Evolutionary conservation across 306 rosid species (phyloP).

Genomic region (Cicer chorassanicum): DNA sequence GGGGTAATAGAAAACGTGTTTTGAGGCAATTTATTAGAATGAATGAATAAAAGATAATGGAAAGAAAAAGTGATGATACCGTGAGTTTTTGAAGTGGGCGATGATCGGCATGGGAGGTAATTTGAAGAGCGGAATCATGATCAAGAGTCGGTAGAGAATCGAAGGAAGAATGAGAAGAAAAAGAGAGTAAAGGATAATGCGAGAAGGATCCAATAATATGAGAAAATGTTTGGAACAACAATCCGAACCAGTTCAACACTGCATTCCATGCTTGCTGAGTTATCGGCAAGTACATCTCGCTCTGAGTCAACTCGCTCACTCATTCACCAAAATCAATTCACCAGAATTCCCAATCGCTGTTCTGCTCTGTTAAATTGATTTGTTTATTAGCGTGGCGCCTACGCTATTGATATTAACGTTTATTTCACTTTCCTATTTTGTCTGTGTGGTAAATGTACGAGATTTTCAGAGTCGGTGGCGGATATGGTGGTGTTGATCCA

Average conservation of each 20-base stretch:
- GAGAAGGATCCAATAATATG: constrained; percentile 74
- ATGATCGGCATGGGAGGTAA: constrained; percentile 45
- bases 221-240: constrained; percentile 77
- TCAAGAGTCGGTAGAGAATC: constrained; percentile 72
- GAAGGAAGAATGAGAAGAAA: constrained; percentile 62
- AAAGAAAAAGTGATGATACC: constrained; percentile 46
- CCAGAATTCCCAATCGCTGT: neutral
- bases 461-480: neutral
- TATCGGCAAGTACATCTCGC: constrained; percentile 65
- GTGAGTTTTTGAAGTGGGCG: constrained; percentile 55
- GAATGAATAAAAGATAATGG: constrained; percentile 6
- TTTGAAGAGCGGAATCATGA: constrained; percentile 52
- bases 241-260: constrained; percentile 69
- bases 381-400: constrained; percentile 34
- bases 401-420: constrained; percentile 11
- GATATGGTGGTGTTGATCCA: neutral
- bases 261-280: constrained; percentile 79
- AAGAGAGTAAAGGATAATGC: constrained; percentile 76
- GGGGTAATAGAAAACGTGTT: neutral
- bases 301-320: constrained; percentile 88
- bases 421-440: neutral
- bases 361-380: neutral
- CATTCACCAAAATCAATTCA: neutral
- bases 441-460: neutral
- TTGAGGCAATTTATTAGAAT: neutral